Base-by-base conservation (phyloP, 305 asterid species). In the Striga hermonthica region DNA sequence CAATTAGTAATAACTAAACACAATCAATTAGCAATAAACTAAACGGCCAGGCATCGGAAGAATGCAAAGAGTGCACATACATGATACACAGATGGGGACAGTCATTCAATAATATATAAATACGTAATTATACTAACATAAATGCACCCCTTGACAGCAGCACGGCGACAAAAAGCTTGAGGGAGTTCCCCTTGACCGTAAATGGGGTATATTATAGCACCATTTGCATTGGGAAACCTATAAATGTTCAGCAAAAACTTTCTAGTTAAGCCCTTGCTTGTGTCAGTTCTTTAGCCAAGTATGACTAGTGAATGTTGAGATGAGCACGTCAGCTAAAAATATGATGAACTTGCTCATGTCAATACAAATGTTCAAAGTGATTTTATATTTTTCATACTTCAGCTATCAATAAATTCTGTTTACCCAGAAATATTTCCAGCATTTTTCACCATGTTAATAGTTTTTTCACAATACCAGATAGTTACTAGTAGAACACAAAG, bases 161-260 rank as follows among this genome's bases (percentile, higher is more conserved):
- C 96, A 72, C 97, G 92, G n/a, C 99, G 95, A 76, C 96, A 93
- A 75, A 93, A 93, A 36, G 97, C 89, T 78, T 88, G 96, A 53
- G 95, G 88, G 68, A 93, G 86, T 77, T 88, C 97, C 68, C 97
- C 97, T 75, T 88, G 99, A 56, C 97, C 99, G 44, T 90, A 86
- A 37, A 90, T 79, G 64, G 99, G 96, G 76, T 90, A 93, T 69
- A 93, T 83, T 88, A 90, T 77, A 64, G 96, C 96, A 69, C 99
- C 96, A 62, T 80, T 81, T 64, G 95, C 96, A 79, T 85, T 80
- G 65, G 90, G 73, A 79, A 93, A 93, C 86, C 99, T 93, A 66
- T 16, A 71, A 45, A 52, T 60, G 70, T 60, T n/a, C 4, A 69
- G 60, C 69, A 58, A 28, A 48, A 48, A 11, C 16, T 57, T 59